A percentile compares a stretch with the other conserved stretches of the same genome.
Conservation (phyloP, 169 alveolate species). For the Plasmodium gonderi region DNA sequence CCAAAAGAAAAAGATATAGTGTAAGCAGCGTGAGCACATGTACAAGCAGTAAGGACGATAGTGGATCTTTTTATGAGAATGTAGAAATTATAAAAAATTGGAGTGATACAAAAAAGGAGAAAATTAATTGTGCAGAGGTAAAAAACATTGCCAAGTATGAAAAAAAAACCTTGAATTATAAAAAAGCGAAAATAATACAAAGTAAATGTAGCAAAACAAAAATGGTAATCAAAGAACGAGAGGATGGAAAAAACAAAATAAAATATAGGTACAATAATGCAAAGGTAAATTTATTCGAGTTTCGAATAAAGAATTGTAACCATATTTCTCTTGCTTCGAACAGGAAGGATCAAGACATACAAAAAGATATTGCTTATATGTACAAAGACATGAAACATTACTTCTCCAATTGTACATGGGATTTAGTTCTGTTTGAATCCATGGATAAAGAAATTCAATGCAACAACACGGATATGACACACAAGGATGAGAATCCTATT, state of each 20-base stretch:
- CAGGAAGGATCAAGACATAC: slow-evolving; percentile 17
- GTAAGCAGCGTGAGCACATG: neutral
- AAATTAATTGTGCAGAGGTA: too few relatives aligned
- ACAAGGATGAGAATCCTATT: neutral
- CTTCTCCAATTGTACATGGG: slow-evolving; percentile 62
- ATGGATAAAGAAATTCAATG: slow-evolving; percentile 13
- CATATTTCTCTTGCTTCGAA: slow-evolving; percentile 70
- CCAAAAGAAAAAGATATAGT: neutral
- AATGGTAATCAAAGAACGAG: neutral
- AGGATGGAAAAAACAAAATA: slow-evolving; percentile 13
- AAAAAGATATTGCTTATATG: slow-evolving; percentile 63
- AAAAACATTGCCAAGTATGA: too few relatives aligned
- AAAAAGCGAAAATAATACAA: neutral
- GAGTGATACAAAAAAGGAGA: too few relatives aligned
- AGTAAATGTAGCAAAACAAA: neutral
- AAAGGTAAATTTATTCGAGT: slow-evolving; percentile 29
- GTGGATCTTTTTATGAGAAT: neutral
- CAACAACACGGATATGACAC: neutral
- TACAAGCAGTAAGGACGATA: neutral
- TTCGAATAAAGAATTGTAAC: slow-evolving; percentile 53
- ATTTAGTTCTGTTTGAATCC: slow-evolving; percentile 58
- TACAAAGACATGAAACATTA: slow-evolving; percentile 51
- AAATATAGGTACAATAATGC: slow-evolving; percentile 23
- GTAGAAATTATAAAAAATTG: neutral
- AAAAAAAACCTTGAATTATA: neutral